Percentiles rank a stretch among this genome's conserved stretches.
Conservation (phyloP, 495 filamentous ascomycete genomes). For the Tuber microsphaerosporum region DNA sequence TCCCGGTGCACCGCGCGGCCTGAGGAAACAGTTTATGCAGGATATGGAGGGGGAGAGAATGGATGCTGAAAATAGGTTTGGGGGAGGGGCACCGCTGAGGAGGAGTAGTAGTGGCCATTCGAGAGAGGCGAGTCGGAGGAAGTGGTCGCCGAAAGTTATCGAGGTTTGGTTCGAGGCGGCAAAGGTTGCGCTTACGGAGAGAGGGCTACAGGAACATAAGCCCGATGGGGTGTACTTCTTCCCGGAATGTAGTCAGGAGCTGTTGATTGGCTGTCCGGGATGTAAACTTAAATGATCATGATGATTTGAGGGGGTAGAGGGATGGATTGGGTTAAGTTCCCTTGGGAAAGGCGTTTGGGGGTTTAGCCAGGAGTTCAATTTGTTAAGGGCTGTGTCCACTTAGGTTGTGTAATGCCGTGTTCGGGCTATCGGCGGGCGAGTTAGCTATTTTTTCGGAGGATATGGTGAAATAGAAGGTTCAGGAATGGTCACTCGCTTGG, state of each 20-base stretch:
- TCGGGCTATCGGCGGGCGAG: background rate
- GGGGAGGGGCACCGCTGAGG: conserved; percentile 14
- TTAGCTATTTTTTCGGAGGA: background rate
- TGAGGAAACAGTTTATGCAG: conserved; percentile 40
- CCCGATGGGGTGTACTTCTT: conserved; percentile 38
- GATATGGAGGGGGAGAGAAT: conserved; percentile 41
- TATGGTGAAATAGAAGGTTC: background rate
- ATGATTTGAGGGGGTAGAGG: background rate
- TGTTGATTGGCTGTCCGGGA: conserved; percentile 39
- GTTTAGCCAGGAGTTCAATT: background rate
- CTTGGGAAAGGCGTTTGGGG: background rate
- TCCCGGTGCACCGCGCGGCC: conserved; percentile 18
- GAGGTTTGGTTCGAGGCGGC: conserved; percentile 50
- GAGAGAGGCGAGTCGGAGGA: conserved; percentile 49
- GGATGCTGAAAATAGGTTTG: conserved; percentile 29
- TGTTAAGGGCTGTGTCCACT: background rate
- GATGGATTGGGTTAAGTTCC: background rate
- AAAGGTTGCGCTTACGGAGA: conserved; percentile 35
- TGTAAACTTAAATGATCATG: conserved; percentile 19
- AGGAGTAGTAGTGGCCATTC: conserved; percentile 16
- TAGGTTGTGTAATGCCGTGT: background rate
- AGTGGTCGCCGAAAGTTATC: conserved; percentile 57
- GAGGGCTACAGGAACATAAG: conserved; percentile 33
- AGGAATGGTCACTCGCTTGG: background rate
- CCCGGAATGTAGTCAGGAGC: conserved; percentile 36